Base-by-base conservation (phyloP, 2,329 filamentous ascomycete species). In the Fusarium azukiicola region DNA sequence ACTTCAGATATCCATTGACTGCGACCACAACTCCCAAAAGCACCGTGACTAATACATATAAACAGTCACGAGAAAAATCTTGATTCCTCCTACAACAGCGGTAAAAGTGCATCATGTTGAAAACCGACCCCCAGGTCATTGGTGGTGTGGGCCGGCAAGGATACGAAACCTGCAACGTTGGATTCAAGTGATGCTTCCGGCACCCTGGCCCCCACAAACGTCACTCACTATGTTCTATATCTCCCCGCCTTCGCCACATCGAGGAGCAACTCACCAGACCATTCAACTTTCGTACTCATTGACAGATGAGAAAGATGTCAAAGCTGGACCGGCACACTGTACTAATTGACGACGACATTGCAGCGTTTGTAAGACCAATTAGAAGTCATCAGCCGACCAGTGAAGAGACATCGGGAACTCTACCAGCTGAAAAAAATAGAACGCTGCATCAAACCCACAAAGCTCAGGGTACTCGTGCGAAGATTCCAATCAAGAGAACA, bases 291-390 rank as follows among this genome's bases (percentile, higher is more conserved):
- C 6, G 13, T 50, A 50, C 49, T 7, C 49, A 50, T 50, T 50
- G 8, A 23, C 49, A 50, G 13, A 50, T 50, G n/a, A 23, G 2
- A 50, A 50, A 50, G n/a, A 50, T 50, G 49, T 50, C 49, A 50
- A 50, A 50, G 49, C 49, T 50, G 13, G 49, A 50, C n/a, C 49
- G 49, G 6, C 49, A 50, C 49, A 50, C 49, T 8, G 49, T 50
- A 50, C 49, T 50, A 50, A 50, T 50, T 50, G 49, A 50, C 49
- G 49, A 50, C 49, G 49, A 50, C 49, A 50, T 50, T 50, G 49
- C 49, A 50, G 49, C 49, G 49, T 50, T 50, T 50, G 12, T 50
- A 50, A 50, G 49, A 27, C 49, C n/a, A 50, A 50, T 50, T 50
- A 50, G 13, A 50, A 50, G 49, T 14, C n/a, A 27, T 50, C n/a